A percentile compares a stretch with the other conserved stretches of the same genome.
phyloP scores from a whole-genome alignment of 352 stramenopile genomes.

The Saprolegnia diclina region DNA sequence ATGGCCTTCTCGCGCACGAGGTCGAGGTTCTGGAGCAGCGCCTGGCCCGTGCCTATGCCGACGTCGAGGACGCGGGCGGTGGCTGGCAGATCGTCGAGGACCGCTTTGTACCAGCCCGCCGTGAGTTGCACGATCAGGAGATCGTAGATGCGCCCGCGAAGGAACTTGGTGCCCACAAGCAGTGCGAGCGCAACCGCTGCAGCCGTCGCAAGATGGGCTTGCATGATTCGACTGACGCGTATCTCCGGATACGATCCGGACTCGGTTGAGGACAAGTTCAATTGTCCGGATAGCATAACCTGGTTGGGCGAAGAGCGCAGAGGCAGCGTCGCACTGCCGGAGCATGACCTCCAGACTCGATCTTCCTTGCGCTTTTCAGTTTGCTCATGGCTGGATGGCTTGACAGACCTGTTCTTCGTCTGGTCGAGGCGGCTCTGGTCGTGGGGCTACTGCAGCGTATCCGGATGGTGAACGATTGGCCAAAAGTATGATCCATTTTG shows the following conservation, averaged over 20 bases:
- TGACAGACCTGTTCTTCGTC: too few relatives aligned
- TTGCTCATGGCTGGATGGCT: too few relatives aligned
- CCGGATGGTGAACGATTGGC: constrained; percentile 5
- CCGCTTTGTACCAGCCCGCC: constrained; percentile 82
- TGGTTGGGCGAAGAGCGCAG: not conserved
- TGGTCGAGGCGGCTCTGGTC: not conserved
- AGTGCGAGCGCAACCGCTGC: constrained; percentile 28
- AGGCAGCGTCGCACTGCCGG: not conserved
- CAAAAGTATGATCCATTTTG: not conserved
- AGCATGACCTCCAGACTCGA: not conserved
- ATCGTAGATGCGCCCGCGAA: constrained; percentile 83
- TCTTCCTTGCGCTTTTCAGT: too few relatives aligned
- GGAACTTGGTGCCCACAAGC: constrained; percentile 38
- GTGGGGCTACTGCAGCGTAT: not conserved
- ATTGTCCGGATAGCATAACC: not conserved
- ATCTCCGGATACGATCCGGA: not conserved
- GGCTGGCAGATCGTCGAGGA: constrained; percentile 54
- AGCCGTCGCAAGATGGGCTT: constrained; percentile 11
- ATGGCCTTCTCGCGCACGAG: constrained; percentile 66
- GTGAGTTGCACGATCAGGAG: constrained; percentile 82
- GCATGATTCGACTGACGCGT: not conserved
- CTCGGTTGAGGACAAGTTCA: not conserved
- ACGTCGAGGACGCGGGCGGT: constrained; percentile 79
- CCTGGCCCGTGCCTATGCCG: constrained; percentile 81
- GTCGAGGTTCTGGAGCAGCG: constrained; percentile 55